A percentile compares a stretch with the other conserved stretches of the same genome.
phyloP scores from a whole-genome alignment of 495 filamentous ascomycete species.

The Evernia prunastri region DNA sequence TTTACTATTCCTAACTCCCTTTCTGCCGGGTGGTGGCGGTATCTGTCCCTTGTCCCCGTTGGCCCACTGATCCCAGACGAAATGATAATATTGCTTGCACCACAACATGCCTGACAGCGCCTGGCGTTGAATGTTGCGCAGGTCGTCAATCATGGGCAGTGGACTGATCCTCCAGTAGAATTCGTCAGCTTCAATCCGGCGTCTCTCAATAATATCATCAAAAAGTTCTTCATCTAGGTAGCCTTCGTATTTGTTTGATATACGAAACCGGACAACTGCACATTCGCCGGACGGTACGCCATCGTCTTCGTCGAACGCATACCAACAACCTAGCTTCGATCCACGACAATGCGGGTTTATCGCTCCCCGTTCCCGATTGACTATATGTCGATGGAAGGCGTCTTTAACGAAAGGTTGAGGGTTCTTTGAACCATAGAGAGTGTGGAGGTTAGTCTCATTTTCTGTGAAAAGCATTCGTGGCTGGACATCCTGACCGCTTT shows the following conservation, averaged over 20 bases:
- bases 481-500: slow-evolving; percentile 71
- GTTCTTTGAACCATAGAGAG: slow-evolving; percentile 71
- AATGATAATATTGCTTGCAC: slow-evolving; percentile 95
- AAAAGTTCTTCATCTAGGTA: slow-evolving; percentile 90
- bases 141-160: slow-evolving; percentile 86
- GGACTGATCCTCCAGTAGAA: slow-evolving; percentile 93
- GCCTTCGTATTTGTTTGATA: slow-evolving; percentile 63
- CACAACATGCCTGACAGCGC: slow-evolving; percentile 95
- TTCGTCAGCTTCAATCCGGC: slow-evolving; percentile 82
- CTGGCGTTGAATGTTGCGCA: slow-evolving; percentile 91
- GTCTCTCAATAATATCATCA: slow-evolving; percentile 83
- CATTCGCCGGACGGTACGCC: slow-evolving; percentile 86
- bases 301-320: slow-evolving; percentile 78
- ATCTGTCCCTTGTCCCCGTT: slow-evolving; percentile 11
- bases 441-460: slow-evolving; percentile 82
- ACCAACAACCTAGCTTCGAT: slow-evolving; percentile 90
- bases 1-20: slow-evolving; percentile 73
- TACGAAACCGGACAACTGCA: slow-evolving; percentile 86
- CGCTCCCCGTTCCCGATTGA: slow-evolving; percentile 69
- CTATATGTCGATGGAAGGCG: slow-evolving; percentile 84
- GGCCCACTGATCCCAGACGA: slow-evolving; percentile 66
- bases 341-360: slow-evolving; percentile 75
- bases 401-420: slow-evolving; percentile 84
- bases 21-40: slow-evolving; percentile 73
- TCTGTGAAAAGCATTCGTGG: slow-evolving; percentile 86